phyloP scores from a whole-genome alignment of 257 asterid genomes.

The Penstemon newberryi region DNA sequence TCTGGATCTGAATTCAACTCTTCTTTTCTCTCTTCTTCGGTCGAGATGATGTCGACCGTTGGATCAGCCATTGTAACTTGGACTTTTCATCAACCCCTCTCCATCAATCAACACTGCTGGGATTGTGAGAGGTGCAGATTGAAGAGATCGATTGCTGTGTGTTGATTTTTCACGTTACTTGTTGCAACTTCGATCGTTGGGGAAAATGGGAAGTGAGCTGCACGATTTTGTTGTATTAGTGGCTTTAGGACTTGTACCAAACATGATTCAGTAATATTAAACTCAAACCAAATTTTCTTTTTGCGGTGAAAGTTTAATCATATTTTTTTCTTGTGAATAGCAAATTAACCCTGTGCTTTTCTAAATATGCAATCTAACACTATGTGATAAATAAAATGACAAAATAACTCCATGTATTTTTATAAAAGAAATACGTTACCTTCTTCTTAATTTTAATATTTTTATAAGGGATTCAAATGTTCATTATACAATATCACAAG shows the following conservation, averaged over 20 bases:
- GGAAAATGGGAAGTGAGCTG: constrained; percentile 21
- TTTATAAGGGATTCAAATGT: no score
- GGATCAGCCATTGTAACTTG: constrained; percentile 55
- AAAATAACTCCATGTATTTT: no score
- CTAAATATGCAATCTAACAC: no score
- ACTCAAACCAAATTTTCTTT: no score
- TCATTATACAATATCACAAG: no score
- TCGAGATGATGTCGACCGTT: constrained; percentile 37
- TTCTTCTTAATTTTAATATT: no score
- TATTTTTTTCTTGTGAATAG: no score
- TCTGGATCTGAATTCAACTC: constrained; percentile 62
- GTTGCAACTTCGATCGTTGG: constrained; percentile 15
- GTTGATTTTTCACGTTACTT: background rate
- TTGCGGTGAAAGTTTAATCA: no score
- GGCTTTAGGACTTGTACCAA: constrained; percentile 18
- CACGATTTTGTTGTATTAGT: constrained; percentile 6
- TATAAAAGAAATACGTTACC: no score
- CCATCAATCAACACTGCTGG: constrained; percentile 22
- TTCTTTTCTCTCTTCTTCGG: constrained; percentile 38
- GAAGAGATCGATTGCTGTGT: constrained; percentile 6
- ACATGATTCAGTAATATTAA: no score
- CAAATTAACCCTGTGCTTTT: no score
- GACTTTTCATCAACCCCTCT: constrained; percentile 30
- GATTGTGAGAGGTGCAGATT: constrained; percentile 19
- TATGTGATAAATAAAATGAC: no score